phyloP scores from a whole-genome alignment of 306 rosid genomes.

The Benincasa hispida region DNA sequence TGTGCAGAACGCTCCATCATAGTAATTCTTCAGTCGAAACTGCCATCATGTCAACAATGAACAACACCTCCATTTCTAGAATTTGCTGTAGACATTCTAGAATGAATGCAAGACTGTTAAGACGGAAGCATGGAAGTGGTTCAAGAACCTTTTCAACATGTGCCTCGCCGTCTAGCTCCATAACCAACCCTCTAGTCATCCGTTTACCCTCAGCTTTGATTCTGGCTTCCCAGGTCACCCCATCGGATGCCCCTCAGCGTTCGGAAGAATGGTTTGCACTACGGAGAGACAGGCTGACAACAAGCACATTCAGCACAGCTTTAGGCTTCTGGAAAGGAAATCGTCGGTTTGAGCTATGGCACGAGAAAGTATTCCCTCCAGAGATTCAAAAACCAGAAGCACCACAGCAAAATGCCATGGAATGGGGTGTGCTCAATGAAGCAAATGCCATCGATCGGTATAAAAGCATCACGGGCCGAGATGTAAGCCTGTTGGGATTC shows the following conservation, averaged over 20 bases:
- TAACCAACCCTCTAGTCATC: conserved; percentile 13
- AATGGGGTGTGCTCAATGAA: conserved; percentile 88
- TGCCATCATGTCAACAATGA: conserved; percentile 24
- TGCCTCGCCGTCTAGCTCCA: conserved; percentile 11
- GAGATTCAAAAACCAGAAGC: conserved; percentile 28
- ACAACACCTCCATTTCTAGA: conserved; percentile 29
- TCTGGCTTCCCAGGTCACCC: conserved; percentile 28
- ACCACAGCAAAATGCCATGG: conserved; percentile 50
- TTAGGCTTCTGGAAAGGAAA: conserved; percentile 88
- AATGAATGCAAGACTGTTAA: conserved; percentile 18
- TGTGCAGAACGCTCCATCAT: conserved; percentile 20
- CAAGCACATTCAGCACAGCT: conserved; percentile 90
- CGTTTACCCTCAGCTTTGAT: conserved; percentile 27
- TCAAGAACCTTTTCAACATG: conserved; percentile 26
- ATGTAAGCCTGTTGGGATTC: conserved; percentile 61
- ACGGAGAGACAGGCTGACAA: conserved; percentile 79
- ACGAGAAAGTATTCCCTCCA: conserved; percentile 55
- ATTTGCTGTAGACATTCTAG: conserved; percentile 22
- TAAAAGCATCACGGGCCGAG: conserved; percentile 59
- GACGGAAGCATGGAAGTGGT: conserved; percentile 14
- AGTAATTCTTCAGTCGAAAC: conserved; percentile 15
- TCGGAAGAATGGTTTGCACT: conserved; percentile 97
- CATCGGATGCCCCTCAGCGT: conserved; percentile 52
- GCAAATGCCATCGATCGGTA: conserved; percentile 59
- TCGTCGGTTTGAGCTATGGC: conserved; percentile 75